These are phyloP conservation scores for Trifolium pratense DNA, from an alignment of 306 rosid species.

Conservation along the genomic window DNA sequence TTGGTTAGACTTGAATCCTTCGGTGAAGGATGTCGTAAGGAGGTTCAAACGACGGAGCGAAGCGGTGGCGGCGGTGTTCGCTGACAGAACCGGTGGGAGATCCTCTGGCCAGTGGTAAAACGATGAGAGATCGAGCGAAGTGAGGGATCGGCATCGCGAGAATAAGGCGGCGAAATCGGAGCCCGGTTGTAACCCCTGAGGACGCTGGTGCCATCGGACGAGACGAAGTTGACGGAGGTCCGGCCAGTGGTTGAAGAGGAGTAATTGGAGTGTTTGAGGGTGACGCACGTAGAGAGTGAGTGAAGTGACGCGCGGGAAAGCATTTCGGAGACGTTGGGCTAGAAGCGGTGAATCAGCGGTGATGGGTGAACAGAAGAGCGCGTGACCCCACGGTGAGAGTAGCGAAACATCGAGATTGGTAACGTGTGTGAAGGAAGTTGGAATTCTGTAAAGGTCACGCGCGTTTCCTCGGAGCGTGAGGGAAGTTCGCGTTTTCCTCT, in stretches of 20 bases:
- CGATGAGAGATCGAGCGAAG: conserved; percentile 75
- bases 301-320: conserved; percentile 77
- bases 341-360: conserved; percentile 58
- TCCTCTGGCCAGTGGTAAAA: conserved; percentile 95
- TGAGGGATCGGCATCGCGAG: conserved; percentile 57
- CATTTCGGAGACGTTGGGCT: conserved; percentile 63
- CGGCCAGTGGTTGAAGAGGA: conserved; percentile 65
- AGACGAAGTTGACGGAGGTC: conserved; percentile 71
- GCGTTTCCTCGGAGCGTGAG: conserved; percentile 91
- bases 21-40: conserved; percentile 65
- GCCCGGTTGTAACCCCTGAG: conserved; percentile 46
- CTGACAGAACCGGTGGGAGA: conserved; percentile 68
- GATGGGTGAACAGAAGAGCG: conserved; percentile 58
- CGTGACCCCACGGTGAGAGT: conserved; percentile 89
- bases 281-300: conserved; percentile 77
- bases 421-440: conserved; percentile 64
- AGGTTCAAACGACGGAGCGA: conserved; percentile 71
- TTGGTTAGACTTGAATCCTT: conserved; percentile 72
- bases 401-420: conserved; percentile 74
- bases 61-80: conserved; percentile 52
- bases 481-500: conserved; percentile 70
- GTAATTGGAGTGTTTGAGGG: conserved; percentile 57
- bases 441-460: conserved; percentile 70
- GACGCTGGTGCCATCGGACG: conserved; percentile 91
- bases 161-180: conserved; percentile 69